Evolutionary conservation across 441 rosid genomes (phyloP).

Genomic region (Codiaeum variegatum): DNA sequence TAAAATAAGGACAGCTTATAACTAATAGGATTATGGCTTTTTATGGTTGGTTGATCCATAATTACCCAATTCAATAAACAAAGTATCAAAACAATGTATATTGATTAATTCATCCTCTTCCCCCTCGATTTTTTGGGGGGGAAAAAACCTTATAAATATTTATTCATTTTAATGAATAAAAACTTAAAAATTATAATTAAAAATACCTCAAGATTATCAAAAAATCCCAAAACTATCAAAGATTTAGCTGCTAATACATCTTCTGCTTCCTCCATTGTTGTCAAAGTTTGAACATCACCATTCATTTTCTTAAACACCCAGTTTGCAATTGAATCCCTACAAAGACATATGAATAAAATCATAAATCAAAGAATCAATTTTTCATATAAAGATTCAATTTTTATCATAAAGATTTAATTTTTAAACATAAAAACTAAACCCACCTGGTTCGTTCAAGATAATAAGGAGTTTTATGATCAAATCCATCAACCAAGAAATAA

Average conservation of each 20-base stretch:
- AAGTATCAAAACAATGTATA: no score
- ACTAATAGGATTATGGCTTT: no score
- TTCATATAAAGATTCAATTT: not conserved
- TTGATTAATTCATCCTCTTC: no score
- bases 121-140: no score
- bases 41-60: no score
- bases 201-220: slow-evolving; percentile 32
- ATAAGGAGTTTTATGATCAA: slow-evolving; percentile 3
- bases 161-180: no score
- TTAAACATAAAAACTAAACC: not conserved
- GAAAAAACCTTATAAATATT: no score
- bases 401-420: no score
- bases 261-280: slow-evolving; percentile 24
- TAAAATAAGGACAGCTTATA: no score
- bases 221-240: slow-evolving; percentile 32
- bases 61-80: no score
- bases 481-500: slow-evolving; percentile 21
- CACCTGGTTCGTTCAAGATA: slow-evolving; percentile 14
- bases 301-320: slow-evolving; percentile 32
- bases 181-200: not conserved
- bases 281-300: slow-evolving; percentile 7
- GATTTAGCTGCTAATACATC: slow-evolving; percentile 22
- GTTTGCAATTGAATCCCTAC: slow-evolving; percentile 34
- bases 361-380: not conserved
- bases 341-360: not conserved